Evolutionary conservation across 148 eudicot species (phyloP), one percentile per base, ranked within the genome.

Genomic region (Bassia scoparia): DNA sequence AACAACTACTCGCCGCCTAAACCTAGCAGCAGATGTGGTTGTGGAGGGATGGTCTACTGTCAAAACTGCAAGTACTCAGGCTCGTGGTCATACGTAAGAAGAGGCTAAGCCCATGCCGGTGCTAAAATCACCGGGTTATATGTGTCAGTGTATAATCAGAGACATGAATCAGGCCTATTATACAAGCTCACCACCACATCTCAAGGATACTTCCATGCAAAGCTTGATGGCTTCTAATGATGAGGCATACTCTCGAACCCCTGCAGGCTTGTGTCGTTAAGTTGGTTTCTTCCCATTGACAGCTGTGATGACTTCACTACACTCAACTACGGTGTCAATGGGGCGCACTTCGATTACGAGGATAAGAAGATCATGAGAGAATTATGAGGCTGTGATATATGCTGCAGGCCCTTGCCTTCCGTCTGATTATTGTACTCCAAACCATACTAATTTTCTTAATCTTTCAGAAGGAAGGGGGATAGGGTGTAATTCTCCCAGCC

Each of bases 1-100:
- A 80, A 34, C 38, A 72, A n/a, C 71, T 74, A 49, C 50, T 75
- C 4, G 70, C 29, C 66, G 76, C 54, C 49, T 80, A 26, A 77
- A 83, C 24, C 68, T 26, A 0, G 58, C 37, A 9, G 46, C 69
- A 46, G 84, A 82, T 9, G 87, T 88, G 34, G 91, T 83, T 31
- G 86, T 88, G 9, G 91, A 91, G 97, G 97, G n/a, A 53, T 82
- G n/a, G 89, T 95, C 44, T 86, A 84, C 84, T 95, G 97, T 84
- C 97, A 89, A 69, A 88, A 84, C 87, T 95, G 98, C 80, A 75
- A 87, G 38, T 67, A 72, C 67, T 67, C 68, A 0, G 88, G 90
- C 7, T 75, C 92, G 33, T 85, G 81, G 81, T n/a, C n/a, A n/a
- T n/a, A 66, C 64, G 7, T 65, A 72, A 0, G 27, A 56, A 0